A percentile compares a stretch with the other conserved stretches of the same genome.
phyloP scores from a whole-genome alignment of 108 stramenopile genomes.

The Bacterosira constricta region DNA sequence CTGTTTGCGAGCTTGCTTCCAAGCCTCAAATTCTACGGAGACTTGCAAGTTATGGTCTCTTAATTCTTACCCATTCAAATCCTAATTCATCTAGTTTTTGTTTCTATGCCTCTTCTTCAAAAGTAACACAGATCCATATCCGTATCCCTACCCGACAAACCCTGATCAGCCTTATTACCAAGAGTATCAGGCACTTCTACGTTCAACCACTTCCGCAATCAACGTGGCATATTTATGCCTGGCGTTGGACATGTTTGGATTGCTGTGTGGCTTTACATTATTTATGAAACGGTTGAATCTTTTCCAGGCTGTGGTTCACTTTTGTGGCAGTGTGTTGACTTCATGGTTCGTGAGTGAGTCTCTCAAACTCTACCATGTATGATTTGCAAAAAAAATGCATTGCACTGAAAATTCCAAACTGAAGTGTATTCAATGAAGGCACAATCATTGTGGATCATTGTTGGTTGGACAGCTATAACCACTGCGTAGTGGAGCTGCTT shows the following conservation, averaged over 20 bases:
- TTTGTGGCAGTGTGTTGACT: not conserved
- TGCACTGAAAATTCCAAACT: not conserved
- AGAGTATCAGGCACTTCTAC: not conserved
- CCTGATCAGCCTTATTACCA: not conserved
- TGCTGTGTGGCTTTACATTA: not conserved
- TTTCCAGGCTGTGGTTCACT: conserved; percentile 5
- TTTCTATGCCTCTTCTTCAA: not conserved
- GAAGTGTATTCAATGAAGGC: conserved; percentile 10
- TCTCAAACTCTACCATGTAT: not conserved
- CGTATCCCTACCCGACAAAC: not conserved
- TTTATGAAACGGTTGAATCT: conserved; percentile 3
- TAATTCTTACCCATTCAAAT: not conserved
- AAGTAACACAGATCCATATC: conserved; percentile 1
- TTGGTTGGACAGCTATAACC: conserved; percentile 8
- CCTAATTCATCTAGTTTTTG: not conserved
- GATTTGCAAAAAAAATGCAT: not conserved
- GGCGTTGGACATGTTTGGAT: not conserved
- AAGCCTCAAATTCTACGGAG: too few relatives aligned
- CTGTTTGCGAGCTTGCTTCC: too few relatives aligned
- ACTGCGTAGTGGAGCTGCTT: conserved; percentile 6
- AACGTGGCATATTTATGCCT: not conserved
- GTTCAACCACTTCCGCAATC: not conserved
- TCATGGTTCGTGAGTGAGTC: conserved; percentile 8
- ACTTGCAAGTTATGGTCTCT: not conserved
- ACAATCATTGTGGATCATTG: conserved; percentile 7